These are phyloP conservation scores for Aspergillus sp. DNA, from an alignment of 2,329 filamentous ascomycete species.

Conservation along the genomic window DNA sequence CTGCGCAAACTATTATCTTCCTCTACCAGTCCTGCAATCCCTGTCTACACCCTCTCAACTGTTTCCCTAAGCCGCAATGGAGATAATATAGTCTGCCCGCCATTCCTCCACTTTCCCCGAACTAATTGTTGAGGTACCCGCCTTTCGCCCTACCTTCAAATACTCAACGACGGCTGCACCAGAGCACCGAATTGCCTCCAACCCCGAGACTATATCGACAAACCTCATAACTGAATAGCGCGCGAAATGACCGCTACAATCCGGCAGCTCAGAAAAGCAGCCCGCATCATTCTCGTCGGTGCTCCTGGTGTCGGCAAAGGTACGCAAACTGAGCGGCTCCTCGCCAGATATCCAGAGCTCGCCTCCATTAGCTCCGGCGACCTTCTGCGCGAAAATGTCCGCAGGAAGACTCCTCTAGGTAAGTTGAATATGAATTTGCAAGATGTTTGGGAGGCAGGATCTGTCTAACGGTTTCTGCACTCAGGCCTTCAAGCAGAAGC, in stretches of 20 bases:
- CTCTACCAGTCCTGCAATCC: not conserved
- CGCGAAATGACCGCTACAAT: slow-evolving; percentile 35
- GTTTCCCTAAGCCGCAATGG: slow-evolving; percentile 11
- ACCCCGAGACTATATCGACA: not conserved
- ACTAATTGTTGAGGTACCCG: not conserved
- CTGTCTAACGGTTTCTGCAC: slow-evolving; percentile 7
- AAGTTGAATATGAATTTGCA: slow-evolving; percentile 34
- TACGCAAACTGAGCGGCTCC: slow-evolving; percentile 87
- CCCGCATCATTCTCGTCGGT: slow-evolving; percentile 90
- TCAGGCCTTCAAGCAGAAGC: slow-evolving; percentile 86
- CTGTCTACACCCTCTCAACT: not conserved
- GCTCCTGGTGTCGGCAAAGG: slow-evolving; percentile 97
- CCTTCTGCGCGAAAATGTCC: slow-evolving; percentile 87
- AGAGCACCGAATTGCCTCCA: not conserved
- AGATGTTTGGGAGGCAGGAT: not conserved
- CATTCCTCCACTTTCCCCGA: not conserved
- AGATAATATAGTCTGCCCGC: slow-evolving; percentile 12
- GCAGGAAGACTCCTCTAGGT: slow-evolving; percentile 84
- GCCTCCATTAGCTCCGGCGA: slow-evolving; percentile 93
- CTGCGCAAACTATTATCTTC: not conserved
- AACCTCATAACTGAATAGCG: not conserved
- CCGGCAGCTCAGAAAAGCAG: slow-evolving; percentile 70
- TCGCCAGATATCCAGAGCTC: slow-evolving; percentile 83
- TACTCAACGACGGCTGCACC: not conserved
- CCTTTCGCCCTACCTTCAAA: not conserved